These are phyloP conservation scores for Bimuria novae-zelandiae DNA, from an alignment of 2,329 filamentous ascomycete species.

Conservation along the genomic window DNA sequence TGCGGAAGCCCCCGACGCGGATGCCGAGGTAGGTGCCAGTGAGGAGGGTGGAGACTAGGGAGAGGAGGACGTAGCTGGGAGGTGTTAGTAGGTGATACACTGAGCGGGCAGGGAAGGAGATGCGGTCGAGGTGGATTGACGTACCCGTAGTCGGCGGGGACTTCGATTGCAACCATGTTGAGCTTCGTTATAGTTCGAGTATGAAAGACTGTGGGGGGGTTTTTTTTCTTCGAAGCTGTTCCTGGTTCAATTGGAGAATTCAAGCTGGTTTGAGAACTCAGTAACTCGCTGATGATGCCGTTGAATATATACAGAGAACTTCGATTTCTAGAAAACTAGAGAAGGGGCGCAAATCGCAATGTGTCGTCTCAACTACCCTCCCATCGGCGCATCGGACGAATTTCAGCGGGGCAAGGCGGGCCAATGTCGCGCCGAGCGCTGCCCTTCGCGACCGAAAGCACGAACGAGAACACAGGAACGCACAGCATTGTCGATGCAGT, in stretches of 20 bases:
- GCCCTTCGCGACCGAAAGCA: background rate
- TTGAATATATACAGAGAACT: background rate
- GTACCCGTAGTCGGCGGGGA: slow-evolving; percentile 40
- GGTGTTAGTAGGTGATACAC: slow-evolving; percentile 11
- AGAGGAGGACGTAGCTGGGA: slow-evolving; percentile 59
- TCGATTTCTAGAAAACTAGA: background rate
- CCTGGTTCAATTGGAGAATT: too few relatives aligned
- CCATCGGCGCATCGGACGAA: slow-evolving; percentile 30
- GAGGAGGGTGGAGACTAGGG: slow-evolving; percentile 60
- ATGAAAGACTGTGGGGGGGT: background rate
- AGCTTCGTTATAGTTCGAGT: background rate
- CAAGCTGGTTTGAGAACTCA: too few relatives aligned
- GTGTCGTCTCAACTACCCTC: too few relatives aligned
- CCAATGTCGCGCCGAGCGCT: slow-evolving; percentile 21
- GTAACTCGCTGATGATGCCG: background rate
- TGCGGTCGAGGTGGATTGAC: slow-evolving; percentile 13
- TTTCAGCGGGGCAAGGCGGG: slow-evolving; percentile 27
- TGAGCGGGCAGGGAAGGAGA: background rate
- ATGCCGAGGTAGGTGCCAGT: slow-evolving; percentile 57
- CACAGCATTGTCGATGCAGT: background rate
- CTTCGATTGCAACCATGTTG: slow-evolving; percentile 29
- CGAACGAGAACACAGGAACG: background rate
- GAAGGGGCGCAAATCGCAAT: too few relatives aligned
- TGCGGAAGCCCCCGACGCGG: slow-evolving; percentile 54
- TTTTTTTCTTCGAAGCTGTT: background rate